Conservation (phyloP, 345 rosid species). For the Eucalyptus erythrocorys region DNA sequence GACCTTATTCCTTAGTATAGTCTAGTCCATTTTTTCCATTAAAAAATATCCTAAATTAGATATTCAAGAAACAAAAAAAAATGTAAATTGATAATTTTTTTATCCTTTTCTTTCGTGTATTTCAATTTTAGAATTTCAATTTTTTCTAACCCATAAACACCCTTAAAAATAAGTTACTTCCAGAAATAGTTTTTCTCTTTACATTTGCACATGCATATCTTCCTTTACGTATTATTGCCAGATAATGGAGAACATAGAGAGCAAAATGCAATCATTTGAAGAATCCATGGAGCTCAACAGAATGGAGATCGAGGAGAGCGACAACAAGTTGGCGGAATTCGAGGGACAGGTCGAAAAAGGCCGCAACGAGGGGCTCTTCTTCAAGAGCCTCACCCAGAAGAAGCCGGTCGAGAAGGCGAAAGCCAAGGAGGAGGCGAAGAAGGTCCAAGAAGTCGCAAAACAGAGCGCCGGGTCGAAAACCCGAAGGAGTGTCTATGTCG, state of each 20-base stretch:
- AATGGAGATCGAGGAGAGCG: constrained; percentile 54
- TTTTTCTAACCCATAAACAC: neutral
- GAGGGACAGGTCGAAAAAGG: constrained; percentile 62
- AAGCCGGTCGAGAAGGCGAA: constrained; percentile 33
- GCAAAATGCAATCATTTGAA: constrained; percentile 77
- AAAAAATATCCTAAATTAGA: neutral
- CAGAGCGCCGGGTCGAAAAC: constrained; percentile 43
- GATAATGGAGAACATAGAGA: constrained; percentile 82
- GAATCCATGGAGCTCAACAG: constrained; percentile 60
- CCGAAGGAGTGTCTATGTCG: constrained; percentile 66
- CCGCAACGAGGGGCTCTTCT: constrained; percentile 80
- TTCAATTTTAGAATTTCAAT: neutral
- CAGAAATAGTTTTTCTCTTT: neutral
- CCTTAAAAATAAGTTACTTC: neutral
- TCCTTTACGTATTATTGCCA: constrained; percentile 3
- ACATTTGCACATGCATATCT: neutral
- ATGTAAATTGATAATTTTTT: neutral
- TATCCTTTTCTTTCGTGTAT: neutral
- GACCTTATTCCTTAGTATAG: neutral
- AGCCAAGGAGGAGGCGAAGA: constrained; percentile 51
- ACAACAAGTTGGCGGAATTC: constrained; percentile 49
- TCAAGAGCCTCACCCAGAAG: constrained; percentile 55
- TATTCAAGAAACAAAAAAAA: neutral
- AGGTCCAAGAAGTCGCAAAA: constrained; percentile 33
- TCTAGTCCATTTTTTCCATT: neutral